phyloP scores from a whole-genome alignment of 2,329 filamentous ascomycete genomes.

The Aspergillus versicolor region DNA sequence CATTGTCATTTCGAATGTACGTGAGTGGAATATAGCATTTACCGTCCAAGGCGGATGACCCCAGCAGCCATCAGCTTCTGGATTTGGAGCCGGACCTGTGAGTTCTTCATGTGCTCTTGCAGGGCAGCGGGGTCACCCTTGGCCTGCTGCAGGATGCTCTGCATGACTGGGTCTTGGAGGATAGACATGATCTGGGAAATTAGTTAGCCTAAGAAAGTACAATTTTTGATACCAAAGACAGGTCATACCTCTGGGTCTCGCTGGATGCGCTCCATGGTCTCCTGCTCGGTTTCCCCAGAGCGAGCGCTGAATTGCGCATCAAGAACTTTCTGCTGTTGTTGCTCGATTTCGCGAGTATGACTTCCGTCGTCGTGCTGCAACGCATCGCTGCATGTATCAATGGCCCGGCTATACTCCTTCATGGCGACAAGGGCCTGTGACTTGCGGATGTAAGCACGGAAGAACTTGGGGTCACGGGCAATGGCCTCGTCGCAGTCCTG shows the following conservation, averaged over 20 bases:
- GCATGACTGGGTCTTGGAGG: conserved; percentile 96
- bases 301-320: conserved; percentile 84
- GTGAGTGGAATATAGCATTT: conserved; percentile 11
- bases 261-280: conserved; percentile 88
- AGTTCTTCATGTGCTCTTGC: conserved; percentile 96
- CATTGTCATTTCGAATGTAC: not conserved
- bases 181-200: conserved; percentile 73
- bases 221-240: not conserved
- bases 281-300: conserved; percentile 92
- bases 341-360: conserved; percentile 87
- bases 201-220: conserved; percentile 28
- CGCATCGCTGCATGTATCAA: conserved; percentile 85
- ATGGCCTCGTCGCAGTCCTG: conserved; percentile 91
- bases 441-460: conserved; percentile 94
- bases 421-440: conserved; percentile 94
- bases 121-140: conserved; percentile 89
- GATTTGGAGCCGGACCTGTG: conserved; percentile 79
- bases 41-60: conserved; percentile 76
- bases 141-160: conserved; percentile 93
- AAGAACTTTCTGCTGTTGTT: conserved; percentile 90
- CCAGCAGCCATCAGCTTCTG: conserved; percentile 93
- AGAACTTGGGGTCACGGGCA: conserved; percentile 86
- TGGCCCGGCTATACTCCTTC: conserved; percentile 94
- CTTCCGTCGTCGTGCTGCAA: conserved; percentile 74
- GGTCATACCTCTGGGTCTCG: conserved; percentile 79